These are phyloP conservation scores for Mucor irregularis DNA, from an alignment of 371 early-diverging fungal species.

Conservation along the genomic window DNA sequence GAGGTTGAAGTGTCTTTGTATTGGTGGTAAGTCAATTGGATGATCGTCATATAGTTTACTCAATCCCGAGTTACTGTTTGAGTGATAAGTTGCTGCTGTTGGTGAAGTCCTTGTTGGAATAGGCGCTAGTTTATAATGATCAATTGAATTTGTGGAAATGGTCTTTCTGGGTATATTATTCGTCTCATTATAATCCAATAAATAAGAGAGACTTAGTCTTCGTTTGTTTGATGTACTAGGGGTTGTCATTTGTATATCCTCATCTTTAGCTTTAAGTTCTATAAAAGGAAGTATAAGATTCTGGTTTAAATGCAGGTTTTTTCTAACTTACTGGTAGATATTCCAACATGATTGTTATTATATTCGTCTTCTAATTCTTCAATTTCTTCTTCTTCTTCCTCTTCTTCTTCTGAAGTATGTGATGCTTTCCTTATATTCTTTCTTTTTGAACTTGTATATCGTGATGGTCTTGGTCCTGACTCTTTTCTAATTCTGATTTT, in stretches of 20 bases:
- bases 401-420: constrained; percentile 1
- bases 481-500: constrained; percentile 72
- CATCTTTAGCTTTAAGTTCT: too few species aligned
- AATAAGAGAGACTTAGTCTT: constrained; percentile 20
- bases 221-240: constrained; percentile 6
- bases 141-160: background rate
- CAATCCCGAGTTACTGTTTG: background rate
- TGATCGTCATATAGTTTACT: too few species aligned
- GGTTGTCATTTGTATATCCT: background rate
- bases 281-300: too few species aligned
- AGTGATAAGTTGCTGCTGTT: background rate
- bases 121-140: background rate
- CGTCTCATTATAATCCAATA: constrained; percentile 15
- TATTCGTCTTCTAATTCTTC: background rate
- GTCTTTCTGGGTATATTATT: background rate
- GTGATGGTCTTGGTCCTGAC: constrained; percentile 21
- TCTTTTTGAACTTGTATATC: constrained; percentile 11
- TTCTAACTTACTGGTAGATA: too few species aligned
- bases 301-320: constrained; percentile 10
- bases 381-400: background rate
- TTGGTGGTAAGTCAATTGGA: background rate
- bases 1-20: constrained; percentile 3
- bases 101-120: background rate
- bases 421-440: constrained; percentile 18
- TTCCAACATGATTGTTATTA: background rate